Evolutionary conservation across 768 basidiomycete genomes (phyloP).

Genomic region (Calocybe cyanea): DNA sequence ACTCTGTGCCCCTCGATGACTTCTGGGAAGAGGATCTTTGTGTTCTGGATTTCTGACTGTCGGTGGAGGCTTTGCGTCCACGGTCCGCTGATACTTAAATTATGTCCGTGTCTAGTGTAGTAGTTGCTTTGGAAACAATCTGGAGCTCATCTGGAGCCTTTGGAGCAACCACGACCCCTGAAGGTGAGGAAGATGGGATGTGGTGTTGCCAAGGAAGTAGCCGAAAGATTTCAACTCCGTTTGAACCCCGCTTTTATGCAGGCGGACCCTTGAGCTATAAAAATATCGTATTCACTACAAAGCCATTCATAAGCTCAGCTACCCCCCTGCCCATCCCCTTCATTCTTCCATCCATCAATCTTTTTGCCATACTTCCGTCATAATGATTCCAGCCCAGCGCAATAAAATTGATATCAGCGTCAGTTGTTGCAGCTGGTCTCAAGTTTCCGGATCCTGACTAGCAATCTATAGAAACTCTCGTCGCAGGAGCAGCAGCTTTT

Average conservation of each 20-base stretch:
- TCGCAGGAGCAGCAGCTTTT: constrained; percentile 94
- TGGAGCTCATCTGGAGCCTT: background rate
- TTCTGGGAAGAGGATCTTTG: constrained; percentile 7
- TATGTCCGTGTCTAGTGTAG: background rate
- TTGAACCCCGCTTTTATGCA: constrained; percentile 24
- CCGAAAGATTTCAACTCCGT: constrained; percentile 24
- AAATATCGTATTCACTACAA: constrained; percentile 17
- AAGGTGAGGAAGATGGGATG: background rate
- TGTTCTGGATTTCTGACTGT: constrained; percentile 12
- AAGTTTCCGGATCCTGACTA: constrained; percentile 16
- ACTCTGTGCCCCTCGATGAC: background rate
- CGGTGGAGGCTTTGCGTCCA: too few relatives aligned
- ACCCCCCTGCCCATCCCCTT: constrained; percentile 15
- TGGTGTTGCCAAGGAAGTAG: constrained; percentile 10
- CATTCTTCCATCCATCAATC: constrained; percentile 25
- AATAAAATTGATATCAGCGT: constrained; percentile 97
- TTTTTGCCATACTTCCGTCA: constrained; percentile 19
- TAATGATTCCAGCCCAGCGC: constrained; percentile 74
- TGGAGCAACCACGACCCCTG: too few relatives aligned
- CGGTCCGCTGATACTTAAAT: too few relatives aligned
- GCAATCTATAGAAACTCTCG: constrained; percentile 59
- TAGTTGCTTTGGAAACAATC: constrained; percentile 10
- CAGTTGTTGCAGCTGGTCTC: constrained; percentile 25
- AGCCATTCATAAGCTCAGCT: constrained; percentile 13
- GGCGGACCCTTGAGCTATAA: constrained; percentile 11